phyloP scores from a whole-genome alignment of 768 basidiomycete species.

The Pulveroboletus sp. region DNA sequence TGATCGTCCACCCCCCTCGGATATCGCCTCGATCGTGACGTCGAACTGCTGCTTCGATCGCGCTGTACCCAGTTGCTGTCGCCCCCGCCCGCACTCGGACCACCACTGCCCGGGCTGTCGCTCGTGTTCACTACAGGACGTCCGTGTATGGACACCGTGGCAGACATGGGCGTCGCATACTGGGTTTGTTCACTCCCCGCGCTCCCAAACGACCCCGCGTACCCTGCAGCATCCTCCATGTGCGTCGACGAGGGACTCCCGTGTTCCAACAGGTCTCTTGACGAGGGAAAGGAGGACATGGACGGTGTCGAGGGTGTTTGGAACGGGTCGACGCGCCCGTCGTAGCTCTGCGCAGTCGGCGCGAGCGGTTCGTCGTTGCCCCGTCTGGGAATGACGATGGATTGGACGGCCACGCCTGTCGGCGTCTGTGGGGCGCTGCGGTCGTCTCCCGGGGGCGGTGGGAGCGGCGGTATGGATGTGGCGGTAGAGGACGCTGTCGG shows the following conservation, averaged over 20 bases:
- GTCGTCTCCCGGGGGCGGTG: conserved; percentile 13
- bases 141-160: neutral
- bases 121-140: conserved; percentile 1
- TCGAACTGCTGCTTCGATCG: conserved; percentile 36
- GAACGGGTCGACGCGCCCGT: conserved; percentile 25
- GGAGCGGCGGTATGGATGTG: conserved; percentile 9
- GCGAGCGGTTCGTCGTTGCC: conserved; percentile 30
- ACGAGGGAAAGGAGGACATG: conserved; percentile 23
- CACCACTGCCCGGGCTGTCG: neutral
- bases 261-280: conserved; percentile 13
- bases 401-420: conserved; percentile 29
- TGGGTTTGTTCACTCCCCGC: conserved; percentile 15
- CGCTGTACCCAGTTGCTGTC: conserved; percentile 18
- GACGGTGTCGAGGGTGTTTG: conserved; percentile 29
- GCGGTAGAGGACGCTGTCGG: conserved; percentile 9
- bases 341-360: conserved; percentile 20
- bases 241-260: neutral
- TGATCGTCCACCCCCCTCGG: conserved; percentile 48
- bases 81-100: neutral
- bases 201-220: conserved; percentile 11
- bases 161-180: conserved; percentile 13
- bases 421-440: conserved; percentile 2
- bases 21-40: conserved; percentile 47
- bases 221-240: neutral
- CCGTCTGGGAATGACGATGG: conserved; percentile 23